These are phyloP conservation scores for Colletotrichum cuscutae DNA, from an alignment of 2,329 filamentous ascomycete species.

Conservation along the genomic window DNA sequence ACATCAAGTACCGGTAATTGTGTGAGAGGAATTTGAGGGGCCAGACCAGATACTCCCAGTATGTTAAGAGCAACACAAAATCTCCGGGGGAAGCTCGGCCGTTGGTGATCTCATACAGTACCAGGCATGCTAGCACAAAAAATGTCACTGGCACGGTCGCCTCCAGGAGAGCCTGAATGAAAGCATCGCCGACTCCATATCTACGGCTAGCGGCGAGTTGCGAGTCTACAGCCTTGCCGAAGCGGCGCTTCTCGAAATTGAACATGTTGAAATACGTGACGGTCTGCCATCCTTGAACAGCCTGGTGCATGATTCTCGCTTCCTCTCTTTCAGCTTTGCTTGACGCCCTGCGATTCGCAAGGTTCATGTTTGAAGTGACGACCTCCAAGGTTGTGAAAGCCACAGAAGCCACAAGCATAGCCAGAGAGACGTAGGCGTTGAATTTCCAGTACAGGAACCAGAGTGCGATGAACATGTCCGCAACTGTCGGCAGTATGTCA, in stretches of 20 bases:
- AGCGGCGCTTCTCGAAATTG: constrained; percentile 42
- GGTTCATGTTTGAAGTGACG: constrained; percentile 49
- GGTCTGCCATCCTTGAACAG: constrained; percentile 69
- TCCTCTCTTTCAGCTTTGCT: constrained; percentile 58
- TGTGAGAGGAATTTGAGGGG: constrained; percentile 47
- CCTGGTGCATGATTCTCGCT: constrained; percentile 65
- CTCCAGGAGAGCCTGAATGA: constrained; percentile 41
- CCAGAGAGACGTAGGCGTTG: constrained; percentile 65
- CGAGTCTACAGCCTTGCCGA: constrained; percentile 39
- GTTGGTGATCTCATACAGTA: constrained; percentile 61
- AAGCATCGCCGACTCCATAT: constrained; percentile 39
- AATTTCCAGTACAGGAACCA: constrained; percentile 70
- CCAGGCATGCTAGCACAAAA: constrained; percentile 46
- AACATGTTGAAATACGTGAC: constrained; percentile 57
- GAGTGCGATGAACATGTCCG: constrained; percentile 71
- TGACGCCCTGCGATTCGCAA: constrained; percentile 48
- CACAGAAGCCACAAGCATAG: constrained; percentile 41
- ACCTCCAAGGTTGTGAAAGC: constrained; percentile 40
- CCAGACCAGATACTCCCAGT: constrained; percentile 64
- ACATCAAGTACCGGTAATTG: constrained; percentile 32
- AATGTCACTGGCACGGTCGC: constrained; percentile 59
- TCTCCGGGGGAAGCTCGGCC: constrained; percentile 63
- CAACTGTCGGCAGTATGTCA: constrained; percentile 68
- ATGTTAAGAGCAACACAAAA: constrained; percentile 73
- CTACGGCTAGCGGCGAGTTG: constrained; percentile 37